phyloP scores from a whole-genome alignment of 2,329 filamentous ascomycete genomes.

The Penicillium frequentans region DNA sequence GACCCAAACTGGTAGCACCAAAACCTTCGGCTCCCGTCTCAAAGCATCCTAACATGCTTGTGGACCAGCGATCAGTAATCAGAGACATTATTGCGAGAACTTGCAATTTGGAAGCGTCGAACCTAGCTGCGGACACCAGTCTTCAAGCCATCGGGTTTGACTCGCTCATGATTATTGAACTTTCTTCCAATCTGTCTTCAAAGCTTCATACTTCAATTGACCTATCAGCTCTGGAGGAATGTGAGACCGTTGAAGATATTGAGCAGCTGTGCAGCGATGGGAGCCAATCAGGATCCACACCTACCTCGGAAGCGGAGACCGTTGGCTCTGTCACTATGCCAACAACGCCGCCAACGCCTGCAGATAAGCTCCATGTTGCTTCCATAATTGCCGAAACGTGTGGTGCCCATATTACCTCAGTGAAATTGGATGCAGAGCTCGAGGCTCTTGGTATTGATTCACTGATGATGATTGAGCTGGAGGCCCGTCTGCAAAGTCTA shows the following conservation, averaged over 20 bases:
- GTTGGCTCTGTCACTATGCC: not conserved
- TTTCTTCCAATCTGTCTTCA: not conserved
- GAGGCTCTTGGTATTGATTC: not conserved
- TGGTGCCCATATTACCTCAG: not conserved
- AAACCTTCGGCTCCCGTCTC: not conserved
- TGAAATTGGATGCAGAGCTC: not conserved
- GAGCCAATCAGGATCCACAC: not conserved
- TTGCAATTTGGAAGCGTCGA: not conserved
- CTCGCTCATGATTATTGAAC: not conserved
- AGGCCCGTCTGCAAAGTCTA: not conserved
- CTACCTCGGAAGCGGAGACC: not conserved
- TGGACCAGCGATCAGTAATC: not conserved
- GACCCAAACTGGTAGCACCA: not conserved
- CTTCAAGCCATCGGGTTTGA: not conserved
- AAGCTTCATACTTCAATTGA: not conserved
- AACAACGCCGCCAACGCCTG: not conserved
- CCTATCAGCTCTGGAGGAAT: not conserved
- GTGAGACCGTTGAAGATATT: not conserved
- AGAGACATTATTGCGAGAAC: not conserved
- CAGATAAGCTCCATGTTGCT: not conserved
- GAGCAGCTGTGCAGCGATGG: not conserved
- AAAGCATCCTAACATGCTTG: not conserved
- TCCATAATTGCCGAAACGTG: not conserved
- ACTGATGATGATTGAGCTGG: not conserved
- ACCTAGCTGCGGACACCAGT: not conserved